Evolutionary conservation across 208 protist species (phyloP).

Genomic region (Leishmania lainsoni): DNA sequence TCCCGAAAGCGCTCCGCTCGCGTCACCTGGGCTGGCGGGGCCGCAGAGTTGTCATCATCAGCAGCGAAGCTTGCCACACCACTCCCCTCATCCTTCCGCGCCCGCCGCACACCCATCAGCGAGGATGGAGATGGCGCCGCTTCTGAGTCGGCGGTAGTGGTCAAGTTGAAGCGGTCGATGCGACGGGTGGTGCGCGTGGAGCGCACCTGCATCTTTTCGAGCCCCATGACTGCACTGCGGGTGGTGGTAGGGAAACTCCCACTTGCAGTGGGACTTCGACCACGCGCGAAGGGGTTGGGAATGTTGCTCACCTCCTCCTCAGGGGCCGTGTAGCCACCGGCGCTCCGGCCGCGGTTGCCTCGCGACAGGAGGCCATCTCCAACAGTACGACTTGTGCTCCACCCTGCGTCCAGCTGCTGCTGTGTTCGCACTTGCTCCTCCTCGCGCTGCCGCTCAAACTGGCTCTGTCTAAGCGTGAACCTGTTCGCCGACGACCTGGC

Average conservation of each 20-base stretch:
- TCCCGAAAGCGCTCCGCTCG: slow-evolving; percentile 70
- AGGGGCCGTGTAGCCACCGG: slow-evolving; percentile 16
- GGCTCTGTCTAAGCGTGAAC: slow-evolving; percentile 80
- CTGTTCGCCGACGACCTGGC: slow-evolving; percentile 52
- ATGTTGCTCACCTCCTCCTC: slow-evolving; percentile 51
- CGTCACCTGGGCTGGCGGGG: slow-evolving; percentile 41
- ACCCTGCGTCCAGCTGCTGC: slow-evolving; percentile 17
- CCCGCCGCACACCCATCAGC: slow-evolving; percentile 32
- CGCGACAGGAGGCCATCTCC: slow-evolving; percentile 20
- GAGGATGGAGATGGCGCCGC: slow-evolving; percentile 4
- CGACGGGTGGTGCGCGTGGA: slow-evolving; percentile 41
- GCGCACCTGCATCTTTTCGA: slow-evolving; percentile 8
- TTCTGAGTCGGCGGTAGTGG: neutral
- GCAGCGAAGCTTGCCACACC: slow-evolving; percentile 17
- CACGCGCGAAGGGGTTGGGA: slow-evolving; percentile 39
- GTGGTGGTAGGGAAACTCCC: slow-evolving; percentile 25
- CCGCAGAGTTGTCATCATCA: neutral
- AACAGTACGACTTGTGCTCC: slow-evolving; percentile 14
- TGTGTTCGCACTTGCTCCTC: slow-evolving; percentile 53
- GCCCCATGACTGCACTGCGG: slow-evolving; percentile 38
- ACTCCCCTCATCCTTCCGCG: slow-evolving; percentile 17
- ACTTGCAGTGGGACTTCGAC: slow-evolving; percentile 11
- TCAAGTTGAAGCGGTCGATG: slow-evolving; percentile 41
- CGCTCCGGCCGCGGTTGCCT: neutral
- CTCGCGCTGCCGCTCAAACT: slow-evolving; percentile 76